Percentiles rank a stretch among this genome's conserved stretches.
Evolutionary conservation across 75 land plant species (phyloP).

Genomic region (Ceratopteris richardii): DNA sequence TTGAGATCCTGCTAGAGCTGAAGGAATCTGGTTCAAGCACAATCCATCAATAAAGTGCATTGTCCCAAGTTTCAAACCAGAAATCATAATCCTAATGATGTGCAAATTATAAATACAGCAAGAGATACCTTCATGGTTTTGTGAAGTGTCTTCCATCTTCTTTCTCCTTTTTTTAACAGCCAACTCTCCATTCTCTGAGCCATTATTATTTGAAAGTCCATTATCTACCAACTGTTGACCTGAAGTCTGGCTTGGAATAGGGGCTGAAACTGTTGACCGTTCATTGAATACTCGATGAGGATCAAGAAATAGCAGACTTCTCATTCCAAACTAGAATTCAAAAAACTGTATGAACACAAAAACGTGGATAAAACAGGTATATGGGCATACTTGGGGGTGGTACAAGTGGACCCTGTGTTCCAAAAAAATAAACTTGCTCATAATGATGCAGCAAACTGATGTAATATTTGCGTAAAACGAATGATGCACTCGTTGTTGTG

Average conservation of each 20-base stretch:
- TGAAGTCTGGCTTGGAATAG: slow-evolving; percentile 18
- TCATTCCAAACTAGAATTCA: no score
- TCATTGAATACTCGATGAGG: background rate
- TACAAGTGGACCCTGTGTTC: slow-evolving; percentile 39
- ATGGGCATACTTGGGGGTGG: slow-evolving; percentile 41
- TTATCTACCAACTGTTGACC: slow-evolving; percentile 7
- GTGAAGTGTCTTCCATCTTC: background rate
- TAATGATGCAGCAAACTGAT: slow-evolving; percentile 54
- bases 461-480: slow-evolving; percentile 77
- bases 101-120: background rate
- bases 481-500: slow-evolving; percentile 94
- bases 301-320: no score
- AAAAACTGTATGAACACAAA: no score
- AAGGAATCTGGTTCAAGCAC: no score
- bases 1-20: no score
- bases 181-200: slow-evolving; percentile 7
- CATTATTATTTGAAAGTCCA: background rate
- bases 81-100: no score
- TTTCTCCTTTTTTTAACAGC: slow-evolving; percentile 11
- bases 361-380: no score
- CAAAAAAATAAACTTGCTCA: slow-evolving; percentile 74
- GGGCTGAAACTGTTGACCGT: slow-evolving; percentile 12
- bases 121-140: slow-evolving; percentile 11
- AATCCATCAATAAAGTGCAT: no score
- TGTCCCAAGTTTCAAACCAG: background rate